Conservation (phyloP, 441 rosid species). For the Adansonia grandidieri region DNA sequence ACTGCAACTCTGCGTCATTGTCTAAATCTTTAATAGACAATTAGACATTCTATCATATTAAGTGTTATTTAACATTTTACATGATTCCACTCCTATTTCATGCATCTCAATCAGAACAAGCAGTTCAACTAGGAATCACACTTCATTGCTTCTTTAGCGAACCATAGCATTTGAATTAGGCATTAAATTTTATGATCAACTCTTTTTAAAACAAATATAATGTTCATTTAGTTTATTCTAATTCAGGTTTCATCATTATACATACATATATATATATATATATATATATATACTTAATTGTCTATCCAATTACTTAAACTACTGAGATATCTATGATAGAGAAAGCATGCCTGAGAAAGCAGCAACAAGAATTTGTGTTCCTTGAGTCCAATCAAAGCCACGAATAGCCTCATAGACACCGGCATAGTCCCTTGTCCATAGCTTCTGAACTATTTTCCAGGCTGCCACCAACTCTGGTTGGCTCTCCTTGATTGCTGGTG, state of each 20-base stretch:
- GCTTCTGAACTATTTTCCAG: conserved; percentile 83
- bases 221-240: neutral
- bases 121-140: neutral
- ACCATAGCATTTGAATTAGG: neutral
- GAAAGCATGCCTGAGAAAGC: conserved; percentile 70
- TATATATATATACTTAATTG: neutral
- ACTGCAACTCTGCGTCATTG: neutral
- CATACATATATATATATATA: neutral
- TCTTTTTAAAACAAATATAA: neutral
- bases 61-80: neutral
- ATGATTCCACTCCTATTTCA: neutral
- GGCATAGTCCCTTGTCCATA: conserved; percentile 79
- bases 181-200: neutral
- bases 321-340: neutral
- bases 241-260: neutral
- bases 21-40: neutral
- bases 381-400: conserved; percentile 80
- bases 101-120: neutral
- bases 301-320: neutral
- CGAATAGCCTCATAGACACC: conserved; percentile 70
- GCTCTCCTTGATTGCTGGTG: conserved; percentile 30
- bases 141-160: neutral
- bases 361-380: conserved; percentile 57
- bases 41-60: neutral
- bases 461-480: conserved; percentile 63